phyloP scores from a whole-genome alignment of 495 filamentous ascomycete species.

The Aspergillus panamensis region DNA sequence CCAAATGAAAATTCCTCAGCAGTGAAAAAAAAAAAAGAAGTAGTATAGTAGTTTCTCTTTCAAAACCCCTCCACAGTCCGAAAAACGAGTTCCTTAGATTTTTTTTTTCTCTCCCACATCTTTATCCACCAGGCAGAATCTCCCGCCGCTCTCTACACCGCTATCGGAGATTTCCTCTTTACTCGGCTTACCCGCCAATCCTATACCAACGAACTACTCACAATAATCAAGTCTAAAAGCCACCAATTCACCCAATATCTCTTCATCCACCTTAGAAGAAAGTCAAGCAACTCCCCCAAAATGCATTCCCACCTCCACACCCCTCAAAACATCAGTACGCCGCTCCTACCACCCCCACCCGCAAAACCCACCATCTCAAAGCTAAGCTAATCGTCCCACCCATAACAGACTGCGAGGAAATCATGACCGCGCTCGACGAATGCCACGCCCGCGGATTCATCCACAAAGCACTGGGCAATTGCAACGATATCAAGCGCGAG shows the following conservation, averaged over 20 bases:
- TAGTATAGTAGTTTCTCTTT: too few relatives aligned
- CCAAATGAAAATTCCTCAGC: not conserved
- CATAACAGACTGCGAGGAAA: slow-evolving; percentile 76
- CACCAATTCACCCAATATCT: not conserved
- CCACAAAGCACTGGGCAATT: slow-evolving; percentile 82
- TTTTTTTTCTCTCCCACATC: slow-evolving; percentile 23
- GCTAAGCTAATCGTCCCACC: not conserved
- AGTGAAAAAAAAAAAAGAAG: slow-evolving; percentile 1
- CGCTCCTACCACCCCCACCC: not conserved
- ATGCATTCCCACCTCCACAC: slow-evolving; percentile 99
- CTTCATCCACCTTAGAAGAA: not conserved
- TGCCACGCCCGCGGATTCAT: slow-evolving; percentile 92
- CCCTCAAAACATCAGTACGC: slow-evolving; percentile 77
- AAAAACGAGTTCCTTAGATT: slow-evolving; percentile 16
- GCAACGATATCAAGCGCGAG: slow-evolving; percentile 76
- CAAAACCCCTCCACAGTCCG: slow-evolving; percentile 4
- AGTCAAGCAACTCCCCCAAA: too few relatives aligned
- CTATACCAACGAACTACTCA: not conserved
- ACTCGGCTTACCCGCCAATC: too few relatives aligned
- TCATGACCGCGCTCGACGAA: slow-evolving; percentile 90
- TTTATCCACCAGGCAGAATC: slow-evolving; percentile 38
- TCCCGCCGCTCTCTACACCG: slow-evolving; percentile 26
- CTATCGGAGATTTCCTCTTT: slow-evolving; percentile 16
- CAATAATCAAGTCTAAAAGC: not conserved
- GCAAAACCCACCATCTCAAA: slow-evolving; percentile 3